phyloP scores from a whole-genome alignment of 768 basidiomycete genomes.

The Phylloporus arenicola region DNA sequence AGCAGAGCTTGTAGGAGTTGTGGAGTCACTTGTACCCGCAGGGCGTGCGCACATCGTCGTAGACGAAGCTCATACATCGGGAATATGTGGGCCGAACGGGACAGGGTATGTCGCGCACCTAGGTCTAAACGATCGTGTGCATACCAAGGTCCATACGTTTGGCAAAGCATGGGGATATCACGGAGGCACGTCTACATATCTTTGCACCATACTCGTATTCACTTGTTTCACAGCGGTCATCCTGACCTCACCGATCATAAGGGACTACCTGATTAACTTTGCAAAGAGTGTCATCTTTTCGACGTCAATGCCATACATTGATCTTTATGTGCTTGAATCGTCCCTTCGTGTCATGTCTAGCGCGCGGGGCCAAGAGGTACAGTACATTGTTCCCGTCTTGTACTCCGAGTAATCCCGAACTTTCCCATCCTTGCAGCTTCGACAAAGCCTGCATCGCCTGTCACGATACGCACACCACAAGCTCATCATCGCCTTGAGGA shows the following conservation, averaged over 20 bases:
- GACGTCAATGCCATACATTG: constrained; percentile 18
- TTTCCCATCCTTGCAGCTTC: constrained; percentile 8
- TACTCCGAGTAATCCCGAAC: background rate
- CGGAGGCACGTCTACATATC: constrained; percentile 8
- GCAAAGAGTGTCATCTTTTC: constrained; percentile 17
- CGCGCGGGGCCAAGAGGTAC: constrained; percentile 17
- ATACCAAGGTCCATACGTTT: constrained; percentile 48
- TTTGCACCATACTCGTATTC: too few species aligned
- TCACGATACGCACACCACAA: constrained; percentile 13
- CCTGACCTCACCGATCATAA: constrained; percentile 14
- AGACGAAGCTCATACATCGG: constrained; percentile 57
- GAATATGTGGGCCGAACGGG: constrained; percentile 45
- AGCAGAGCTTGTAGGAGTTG: too few species aligned
- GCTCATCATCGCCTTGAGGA: constrained; percentile 1
- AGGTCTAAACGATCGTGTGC: constrained; percentile 39
- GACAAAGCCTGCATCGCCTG: constrained; percentile 4
- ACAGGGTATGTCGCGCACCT: constrained; percentile 39
- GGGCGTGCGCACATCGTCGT: constrained; percentile 42
- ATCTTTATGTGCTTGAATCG: constrained; percentile 31
- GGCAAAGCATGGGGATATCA: constrained; percentile 36
- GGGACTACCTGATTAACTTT: constrained; percentile 19
- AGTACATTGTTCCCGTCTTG: background rate
- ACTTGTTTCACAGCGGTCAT: constrained; percentile 10
- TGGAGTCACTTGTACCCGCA: constrained; percentile 34
- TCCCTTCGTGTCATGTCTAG: constrained; percentile 32